Evolutionary conservation across 768 basidiomycete species (phyloP), one percentile per base, ranked within the genome.

Genomic region (Boletus tylopilopsis): DNA sequence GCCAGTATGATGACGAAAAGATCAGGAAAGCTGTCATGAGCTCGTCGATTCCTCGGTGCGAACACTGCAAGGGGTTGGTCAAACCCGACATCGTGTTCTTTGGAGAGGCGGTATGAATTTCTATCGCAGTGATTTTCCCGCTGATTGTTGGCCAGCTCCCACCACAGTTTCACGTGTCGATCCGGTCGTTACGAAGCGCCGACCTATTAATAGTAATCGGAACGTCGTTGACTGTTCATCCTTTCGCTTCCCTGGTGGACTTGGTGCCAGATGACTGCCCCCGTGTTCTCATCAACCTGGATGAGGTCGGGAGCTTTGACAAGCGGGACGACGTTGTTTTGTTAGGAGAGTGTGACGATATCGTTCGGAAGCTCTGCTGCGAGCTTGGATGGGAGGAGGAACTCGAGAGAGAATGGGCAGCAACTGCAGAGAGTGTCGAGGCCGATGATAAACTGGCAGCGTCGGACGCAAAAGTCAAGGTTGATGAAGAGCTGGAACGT

Each of bases 51-150:
- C 83, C 93, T 6, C 75, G 70, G 41, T 97, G 95, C 63, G 62
- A 73, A 29, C 47, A 59, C 19, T 93, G 92, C 55, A 72, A 70
- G 2, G 91, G 90, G 0, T 73, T 90, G 33, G 84, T 94, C 15
- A 93, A 94, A 67, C 92, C 92, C n/a, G 89, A 95, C 60, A 95
- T 95, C 36, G 90, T 95, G 12, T 94, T 95, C 70, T 94, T 95
- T 60, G 92, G 94, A 21, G 88, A 92, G 69, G 62, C 76, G 32
- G 84, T 87, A 62, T 27, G 82, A 13, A 13, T 38, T 25, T 46
- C 11, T 19, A 40, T 35, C 4, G n/a, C 13, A 3, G 36, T 30
- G 32, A 7, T 27, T 40, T 22, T 42, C 9, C 18, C 15, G 45
- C 49, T 43, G 24, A 60, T 23, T 30, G 16, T 35, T 38, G 6